Percentiles rank a stretch among this genome's conserved stretches.
Conservation (phyloP, 2,329 filamentous ascomycete species). For the Epichloe gansuensis region DNA sequence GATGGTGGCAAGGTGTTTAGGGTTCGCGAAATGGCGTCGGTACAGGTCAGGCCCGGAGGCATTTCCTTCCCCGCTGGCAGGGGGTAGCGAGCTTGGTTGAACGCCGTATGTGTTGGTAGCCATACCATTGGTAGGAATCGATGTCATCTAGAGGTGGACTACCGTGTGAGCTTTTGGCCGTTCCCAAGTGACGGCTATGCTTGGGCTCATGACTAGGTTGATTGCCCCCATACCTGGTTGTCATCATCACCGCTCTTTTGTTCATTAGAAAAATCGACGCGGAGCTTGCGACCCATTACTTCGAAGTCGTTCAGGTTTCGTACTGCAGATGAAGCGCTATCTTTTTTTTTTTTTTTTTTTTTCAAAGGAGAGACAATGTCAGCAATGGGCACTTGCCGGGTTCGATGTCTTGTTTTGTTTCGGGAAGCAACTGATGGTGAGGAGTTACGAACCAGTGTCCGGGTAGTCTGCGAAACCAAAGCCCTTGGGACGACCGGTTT, state of each 20-base stretch:
- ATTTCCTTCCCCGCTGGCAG: slow-evolving; percentile 78
- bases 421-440: not conserved
- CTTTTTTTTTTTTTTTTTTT: slow-evolving; percentile 26
- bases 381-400: not conserved
- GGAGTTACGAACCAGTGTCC: slow-evolving; percentile 54
- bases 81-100: slow-evolving; percentile 46
- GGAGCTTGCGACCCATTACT: slow-evolving; percentile 84
- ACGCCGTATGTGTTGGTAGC: slow-evolving; percentile 20
- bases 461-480: slow-evolving; percentile 96
- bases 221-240: slow-evolving; percentile 8
- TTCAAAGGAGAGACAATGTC: slow-evolving; percentile 10
- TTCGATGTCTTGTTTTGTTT: not conserved
- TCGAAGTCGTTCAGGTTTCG: slow-evolving; percentile 93
- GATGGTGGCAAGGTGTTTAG: slow-evolving; percentile 75
- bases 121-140: slow-evolving; percentile 22
- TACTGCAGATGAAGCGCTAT: slow-evolving; percentile 81
- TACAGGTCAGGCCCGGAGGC: slow-evolving; percentile 68
- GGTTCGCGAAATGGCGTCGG: slow-evolving; percentile 86
- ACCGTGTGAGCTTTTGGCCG: not conserved
- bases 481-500: slow-evolving; percentile 87
- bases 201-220: not conserved
- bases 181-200: not conserved
- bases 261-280: slow-evolving; percentile 94
- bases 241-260: slow-evolving; percentile 58
- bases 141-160: slow-evolving; percentile 7